phyloP scores from a whole-genome alignment of 805 yeast genomes.

The Kodamaea sagamina region DNA sequence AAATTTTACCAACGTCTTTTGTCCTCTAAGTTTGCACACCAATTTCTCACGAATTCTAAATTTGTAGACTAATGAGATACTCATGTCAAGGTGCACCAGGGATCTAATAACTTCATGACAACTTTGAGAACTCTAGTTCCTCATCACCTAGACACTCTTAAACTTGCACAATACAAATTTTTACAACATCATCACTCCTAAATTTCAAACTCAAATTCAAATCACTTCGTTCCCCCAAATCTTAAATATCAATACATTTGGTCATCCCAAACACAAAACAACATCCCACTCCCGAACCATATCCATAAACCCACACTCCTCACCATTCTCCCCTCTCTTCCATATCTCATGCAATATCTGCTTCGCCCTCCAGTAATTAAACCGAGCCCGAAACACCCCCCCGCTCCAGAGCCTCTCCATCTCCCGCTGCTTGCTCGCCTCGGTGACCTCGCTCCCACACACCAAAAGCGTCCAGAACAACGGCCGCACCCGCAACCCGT shows the following conservation, averaged over 20 bases:
- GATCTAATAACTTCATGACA: too few species aligned
- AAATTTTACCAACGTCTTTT: too few species aligned
- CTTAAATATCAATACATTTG: background rate
- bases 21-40: too few species aligned
- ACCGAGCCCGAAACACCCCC: conserved; percentile 21
- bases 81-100: too few species aligned
- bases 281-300: conserved; percentile 57
- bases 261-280: conserved; percentile 36
- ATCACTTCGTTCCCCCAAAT: too few species aligned
- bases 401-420: conserved; percentile 35
- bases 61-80: too few species aligned
- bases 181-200: too few species aligned
- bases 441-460: conserved; percentile 33
- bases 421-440: conserved; percentile 24
- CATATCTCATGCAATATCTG: conserved; percentile 55
- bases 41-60: too few species aligned
- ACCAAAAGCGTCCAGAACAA: conserved; percentile 53
- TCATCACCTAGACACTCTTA: too few species aligned
- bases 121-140: too few species aligned
- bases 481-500: conserved; percentile 29
- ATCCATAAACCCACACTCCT: conserved; percentile 51
- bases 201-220: too few species aligned
- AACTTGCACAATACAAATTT: too few species aligned
- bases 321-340: conserved; percentile 38
- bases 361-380: conserved; percentile 55